Conservation (phyloP, 2,329 filamentous ascomycete genomes). For the Neocatenulostroma microsporum region DNA sequence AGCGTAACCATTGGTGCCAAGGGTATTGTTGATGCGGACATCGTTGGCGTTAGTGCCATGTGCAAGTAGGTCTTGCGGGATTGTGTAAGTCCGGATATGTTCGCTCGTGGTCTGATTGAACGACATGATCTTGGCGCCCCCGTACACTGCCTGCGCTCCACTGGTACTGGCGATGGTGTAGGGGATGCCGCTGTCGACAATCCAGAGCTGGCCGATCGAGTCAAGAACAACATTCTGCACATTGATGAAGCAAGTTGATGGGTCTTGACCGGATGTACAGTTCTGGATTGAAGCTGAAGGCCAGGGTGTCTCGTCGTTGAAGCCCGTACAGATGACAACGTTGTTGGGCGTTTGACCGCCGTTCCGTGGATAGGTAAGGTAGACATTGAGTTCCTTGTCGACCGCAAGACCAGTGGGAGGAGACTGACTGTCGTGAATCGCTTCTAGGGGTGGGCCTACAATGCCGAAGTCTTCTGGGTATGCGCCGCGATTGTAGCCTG, state of each 20-base stretch:
- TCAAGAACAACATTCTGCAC: slow-evolving; percentile 40
- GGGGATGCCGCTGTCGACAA: slow-evolving; percentile 36
- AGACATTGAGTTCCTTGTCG: slow-evolving; percentile 31
- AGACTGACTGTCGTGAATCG: slow-evolving; percentile 32
- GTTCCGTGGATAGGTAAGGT: slow-evolving; percentile 39
- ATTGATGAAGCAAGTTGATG: slow-evolving; percentile 39
- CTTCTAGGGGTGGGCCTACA: slow-evolving; percentile 30
- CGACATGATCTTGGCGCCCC: slow-evolving; percentile 38
- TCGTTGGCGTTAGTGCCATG: slow-evolving; percentile 37
- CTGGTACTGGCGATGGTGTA: slow-evolving; percentile 17
- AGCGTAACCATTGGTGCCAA: slow-evolving; percentile 33
- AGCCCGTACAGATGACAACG: slow-evolving; percentile 33
- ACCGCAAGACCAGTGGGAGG: slow-evolving; percentile 36
- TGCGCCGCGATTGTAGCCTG: slow-evolving; percentile 18
- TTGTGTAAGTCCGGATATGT: slow-evolving; percentile 32
- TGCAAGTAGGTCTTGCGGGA: slow-evolving; percentile 29
- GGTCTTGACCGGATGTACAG: slow-evolving; percentile 32
- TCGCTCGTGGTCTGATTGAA: slow-evolving; percentile 31
- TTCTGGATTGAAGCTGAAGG: slow-evolving; percentile 35
- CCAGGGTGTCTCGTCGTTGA: slow-evolving; percentile 34
- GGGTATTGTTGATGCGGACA: slow-evolving; percentile 37
- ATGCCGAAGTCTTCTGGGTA: slow-evolving; percentile 31
- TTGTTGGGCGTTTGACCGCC: slow-evolving; percentile 31
- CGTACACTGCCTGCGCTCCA: slow-evolving; percentile 24
- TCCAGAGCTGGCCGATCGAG: slow-evolving; percentile 32